Percentiles rank a stretch among this genome's conserved stretches.
Evolutionary conservation across 345 rosid species (phyloP).

Genomic region (Populus euphratica): DNA sequence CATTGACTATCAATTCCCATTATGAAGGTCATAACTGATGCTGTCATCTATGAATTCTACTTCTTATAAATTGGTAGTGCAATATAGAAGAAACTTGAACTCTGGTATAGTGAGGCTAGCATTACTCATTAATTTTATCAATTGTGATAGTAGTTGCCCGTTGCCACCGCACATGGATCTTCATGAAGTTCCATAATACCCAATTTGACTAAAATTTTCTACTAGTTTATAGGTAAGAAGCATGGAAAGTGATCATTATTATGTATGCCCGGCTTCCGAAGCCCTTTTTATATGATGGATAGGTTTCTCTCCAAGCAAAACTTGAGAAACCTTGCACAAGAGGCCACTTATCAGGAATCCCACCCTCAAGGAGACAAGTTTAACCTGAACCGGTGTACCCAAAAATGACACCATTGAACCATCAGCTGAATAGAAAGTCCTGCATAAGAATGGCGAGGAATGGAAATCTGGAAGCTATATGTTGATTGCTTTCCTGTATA

Average conservation of each 20-base stretch:
- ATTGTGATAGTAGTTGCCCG: not conserved
- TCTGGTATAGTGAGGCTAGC: not conserved
- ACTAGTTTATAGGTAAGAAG: constrained; percentile 44
- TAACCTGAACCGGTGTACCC: not conserved
- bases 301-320: not conserved
- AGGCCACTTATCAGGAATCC: not conserved
- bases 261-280: not conserved
- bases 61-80: not conserved
- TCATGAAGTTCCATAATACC: not conserved
- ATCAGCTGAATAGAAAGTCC: not conserved
- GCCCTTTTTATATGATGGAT: not conserved
- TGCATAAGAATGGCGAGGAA: not conserved
- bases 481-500: not conserved
- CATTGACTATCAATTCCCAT: constrained; percentile 15
- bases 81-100: constrained; percentile 1
- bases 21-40: not conserved
- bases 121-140: not conserved
- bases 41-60: not conserved
- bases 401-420: not conserved
- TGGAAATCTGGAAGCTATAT: not conserved
- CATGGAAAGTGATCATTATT: constrained; percentile 39
- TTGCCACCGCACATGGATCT: not conserved
- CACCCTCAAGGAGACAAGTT: not conserved
- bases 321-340: not conserved
- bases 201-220: constrained; percentile 9